Conservation (phyloP, 371 early-diverging fungal species). For the Apophysomyces trapeziformis region DNA sequence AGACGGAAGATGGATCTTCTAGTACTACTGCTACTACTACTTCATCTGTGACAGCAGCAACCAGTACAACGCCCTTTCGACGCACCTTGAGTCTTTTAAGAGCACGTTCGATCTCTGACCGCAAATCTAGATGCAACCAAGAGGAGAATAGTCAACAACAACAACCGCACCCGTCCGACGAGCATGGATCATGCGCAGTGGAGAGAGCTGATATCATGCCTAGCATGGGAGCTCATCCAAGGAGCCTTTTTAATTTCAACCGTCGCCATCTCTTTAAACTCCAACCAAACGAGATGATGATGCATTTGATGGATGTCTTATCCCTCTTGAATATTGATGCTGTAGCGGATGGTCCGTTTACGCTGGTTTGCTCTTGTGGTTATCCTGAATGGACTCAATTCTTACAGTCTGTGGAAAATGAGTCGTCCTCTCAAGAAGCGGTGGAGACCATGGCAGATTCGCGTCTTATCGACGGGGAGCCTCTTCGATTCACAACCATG, state of each 20-base stretch:
- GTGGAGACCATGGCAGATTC: background rate
- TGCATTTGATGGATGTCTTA: conserved; percentile 27
- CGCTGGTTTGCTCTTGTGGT: conserved; percentile 31
- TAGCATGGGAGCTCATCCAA: conserved; percentile 28
- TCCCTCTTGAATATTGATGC: conserved; percentile 23
- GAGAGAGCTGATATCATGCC: conserved; percentile 16
- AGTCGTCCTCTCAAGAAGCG: background rate
- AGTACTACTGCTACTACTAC: background rate
- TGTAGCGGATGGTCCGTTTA: conserved; percentile 25
- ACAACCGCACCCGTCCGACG: too few species aligned
- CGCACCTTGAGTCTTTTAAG: background rate
- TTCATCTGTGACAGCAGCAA: background rate
- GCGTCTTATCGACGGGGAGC: background rate
- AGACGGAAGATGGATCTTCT: background rate
- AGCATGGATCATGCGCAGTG: conserved; percentile 4
- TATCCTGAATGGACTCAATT: conserved; percentile 27
- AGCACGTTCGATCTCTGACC: conserved; percentile 14
- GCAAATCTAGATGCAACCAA: too few species aligned
- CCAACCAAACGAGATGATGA: conserved; percentile 32
- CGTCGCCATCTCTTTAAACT: conserved; percentile 37
- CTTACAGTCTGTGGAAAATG: background rate
- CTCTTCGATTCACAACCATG: conserved; percentile 13
- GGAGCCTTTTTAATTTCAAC: conserved; percentile 41
- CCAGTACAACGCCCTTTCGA: background rate
- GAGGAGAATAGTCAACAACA: too few species aligned